Evolutionary conservation across 768 basidiomycete species (phyloP).

Genomic region (Russula sp.): DNA sequence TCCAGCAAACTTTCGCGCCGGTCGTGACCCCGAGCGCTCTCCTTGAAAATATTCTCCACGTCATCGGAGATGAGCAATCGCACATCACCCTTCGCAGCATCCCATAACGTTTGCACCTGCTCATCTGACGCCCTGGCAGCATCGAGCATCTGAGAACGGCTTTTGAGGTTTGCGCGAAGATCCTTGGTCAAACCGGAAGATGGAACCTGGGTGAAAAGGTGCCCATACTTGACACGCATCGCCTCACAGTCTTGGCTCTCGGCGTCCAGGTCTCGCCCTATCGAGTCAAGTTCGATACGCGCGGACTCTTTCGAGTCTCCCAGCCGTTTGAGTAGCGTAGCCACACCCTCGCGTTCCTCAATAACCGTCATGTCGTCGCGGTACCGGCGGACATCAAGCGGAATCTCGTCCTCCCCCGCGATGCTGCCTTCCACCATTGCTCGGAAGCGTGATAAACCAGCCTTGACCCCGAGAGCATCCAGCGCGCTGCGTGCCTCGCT

Average conservation of each 20-base stretch:
- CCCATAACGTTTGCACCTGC: constrained; percentile 71
- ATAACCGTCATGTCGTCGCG: constrained; percentile 62
- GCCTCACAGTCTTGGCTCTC: constrained; percentile 87
- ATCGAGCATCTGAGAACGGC: constrained; percentile 60
- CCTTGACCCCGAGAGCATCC: constrained; percentile 75
- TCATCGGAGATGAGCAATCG: constrained; percentile 49
- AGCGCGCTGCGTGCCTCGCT: constrained; percentile 70
- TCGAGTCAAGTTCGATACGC: constrained; percentile 49
- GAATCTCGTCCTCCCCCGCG: constrained; percentile 57
- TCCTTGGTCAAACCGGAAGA: constrained; percentile 65
- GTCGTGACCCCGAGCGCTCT: constrained; percentile 36
- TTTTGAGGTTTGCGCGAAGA: constrained; percentile 71
- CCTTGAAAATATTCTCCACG: constrained; percentile 57
- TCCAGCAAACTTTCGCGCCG: constrained; percentile 53
- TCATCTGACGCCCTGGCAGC: constrained; percentile 73
- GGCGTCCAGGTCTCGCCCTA: constrained; percentile 62
- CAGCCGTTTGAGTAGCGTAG: constrained; percentile 53
- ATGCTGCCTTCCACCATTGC: constrained; percentile 63
- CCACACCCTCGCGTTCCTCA: constrained; percentile 64
- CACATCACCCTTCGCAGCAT: constrained; percentile 58
- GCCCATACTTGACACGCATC: constrained; percentile 80
- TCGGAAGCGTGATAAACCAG: constrained; percentile 58
- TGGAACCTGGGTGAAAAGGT: constrained; percentile 81
- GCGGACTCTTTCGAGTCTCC: constrained; percentile 51
- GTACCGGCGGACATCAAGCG: constrained; percentile 64